Percentiles rank a stretch among this genome's conserved stretches.
These are phyloP conservation scores for Fraxinus ornus DNA, from an alignment of 305 asterid species.

Conservation along the genomic window DNA sequence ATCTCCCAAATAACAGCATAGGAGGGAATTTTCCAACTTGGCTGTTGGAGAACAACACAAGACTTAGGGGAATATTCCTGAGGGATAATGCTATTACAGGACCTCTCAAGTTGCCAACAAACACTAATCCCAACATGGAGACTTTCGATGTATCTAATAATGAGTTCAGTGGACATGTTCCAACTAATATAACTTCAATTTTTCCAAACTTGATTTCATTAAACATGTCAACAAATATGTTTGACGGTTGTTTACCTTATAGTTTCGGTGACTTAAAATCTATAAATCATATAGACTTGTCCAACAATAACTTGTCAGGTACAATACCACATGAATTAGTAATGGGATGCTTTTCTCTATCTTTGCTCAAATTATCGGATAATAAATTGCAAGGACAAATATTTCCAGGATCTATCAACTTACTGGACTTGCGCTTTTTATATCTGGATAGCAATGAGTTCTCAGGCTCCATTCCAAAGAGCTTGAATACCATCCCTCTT, in stretches of 20 bases:
- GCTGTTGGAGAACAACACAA: slow-evolving; percentile 20
- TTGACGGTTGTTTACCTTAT: too few species aligned
- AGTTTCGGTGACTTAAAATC: too few species aligned
- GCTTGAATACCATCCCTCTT: not conserved
- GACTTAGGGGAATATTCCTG: not conserved
- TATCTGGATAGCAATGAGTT: not conserved
- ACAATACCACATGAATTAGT: too few species aligned
- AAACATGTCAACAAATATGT: too few species aligned
- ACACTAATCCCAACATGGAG: not conserved
- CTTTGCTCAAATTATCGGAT: too few species aligned
- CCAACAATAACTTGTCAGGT: too few species aligned
- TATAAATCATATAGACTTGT: too few species aligned
- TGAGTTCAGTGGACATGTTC: not conserved
- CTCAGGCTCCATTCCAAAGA: not conserved
- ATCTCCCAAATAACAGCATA: not conserved
- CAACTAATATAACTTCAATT: not conserved
- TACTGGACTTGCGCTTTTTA: fast-evolving
- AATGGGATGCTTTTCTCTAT: too few species aligned
- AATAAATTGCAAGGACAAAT: too few species aligned
- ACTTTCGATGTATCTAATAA: slow-evolving; percentile 7
- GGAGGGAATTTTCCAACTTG: slow-evolving; percentile 20
- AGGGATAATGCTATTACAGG: slow-evolving; percentile 18
- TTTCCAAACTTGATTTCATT: not conserved
- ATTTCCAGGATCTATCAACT: not conserved
- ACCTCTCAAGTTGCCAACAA: slow-evolving; percentile 8